Base-by-base conservation (phyloP, 805 yeast species). In the Saccharomycopsis malanga region DNA sequence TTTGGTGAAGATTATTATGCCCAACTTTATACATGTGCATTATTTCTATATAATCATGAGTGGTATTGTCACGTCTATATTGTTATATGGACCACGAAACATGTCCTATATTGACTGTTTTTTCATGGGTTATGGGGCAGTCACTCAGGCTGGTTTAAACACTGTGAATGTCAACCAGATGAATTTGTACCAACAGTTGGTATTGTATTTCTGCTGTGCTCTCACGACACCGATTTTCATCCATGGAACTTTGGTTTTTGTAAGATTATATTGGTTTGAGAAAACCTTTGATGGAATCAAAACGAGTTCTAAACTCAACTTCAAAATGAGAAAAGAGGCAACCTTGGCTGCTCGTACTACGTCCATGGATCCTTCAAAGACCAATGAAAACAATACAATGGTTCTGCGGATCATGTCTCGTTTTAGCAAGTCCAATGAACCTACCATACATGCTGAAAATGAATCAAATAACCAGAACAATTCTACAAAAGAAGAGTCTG, bases 121-220 rank as follows among this genome's bases (percentile, higher is more conserved):
- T 29, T 86, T 91, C 61, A 67, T 86, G 46, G 74, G 88, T 0
- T 68, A 81, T 9, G 91, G 95, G 9, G 79, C 93, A 0, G 66
- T 82, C 1, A 87, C 98, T 1, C 96, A 91, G 60, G 95, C 96
- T 0, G 99, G 99, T 0, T 66, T 93, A 46, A 88, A 87, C 60
- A 83, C 96, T 0, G 69, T 86, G 21, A 77, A 87, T 56, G 54
- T 82, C 34, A 87, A 87, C 60, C 63, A 68, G 0, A 54, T 89
- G 48, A 64, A 71, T 0, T 61, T 84, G 39, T 91, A 82, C 65
- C 98, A 93, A 63, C 98, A 91, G 60, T 74, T 88, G 14, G 69
- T 74, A 7, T 63, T 91, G 2, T 87, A 81, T 59, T 54, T 85
- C 10, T 50, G 78, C 2, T 66, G 89, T 24, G 69, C 78, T 53